Conservation (phyloP, 192 early-diverging fungal species). For the Coemansia sp. region DNA sequence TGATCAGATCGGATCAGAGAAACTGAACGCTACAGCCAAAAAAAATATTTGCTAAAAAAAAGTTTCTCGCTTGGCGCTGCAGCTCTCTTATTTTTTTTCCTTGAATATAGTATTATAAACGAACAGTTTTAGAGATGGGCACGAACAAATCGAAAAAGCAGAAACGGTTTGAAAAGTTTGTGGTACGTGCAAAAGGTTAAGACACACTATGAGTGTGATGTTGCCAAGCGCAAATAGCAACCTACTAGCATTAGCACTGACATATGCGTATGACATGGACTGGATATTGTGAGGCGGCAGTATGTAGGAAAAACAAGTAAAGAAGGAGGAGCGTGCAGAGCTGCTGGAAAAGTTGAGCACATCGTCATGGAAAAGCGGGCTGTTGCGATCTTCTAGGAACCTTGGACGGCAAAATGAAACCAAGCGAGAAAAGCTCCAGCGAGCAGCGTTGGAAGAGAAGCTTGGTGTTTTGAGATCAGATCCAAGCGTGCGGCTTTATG, state of each 20-base stretch:
- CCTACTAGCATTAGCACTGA: not conserved
- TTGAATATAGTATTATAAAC: no score
- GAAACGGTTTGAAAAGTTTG: constrained; percentile 76
- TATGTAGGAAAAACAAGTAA: constrained; percentile 69
- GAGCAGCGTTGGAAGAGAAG: constrained; percentile 66
- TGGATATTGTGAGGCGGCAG: not conserved
- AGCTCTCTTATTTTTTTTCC: not conserved
- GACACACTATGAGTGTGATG: not conserved
- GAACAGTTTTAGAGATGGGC: constrained; percentile 32
- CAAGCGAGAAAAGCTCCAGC: constrained; percentile 63
- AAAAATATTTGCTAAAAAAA: not conserved
- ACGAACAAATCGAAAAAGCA: constrained; percentile 64
- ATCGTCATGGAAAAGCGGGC: constrained; percentile 67
- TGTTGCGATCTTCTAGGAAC: constrained; percentile 68
- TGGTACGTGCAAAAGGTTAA: constrained; percentile 45
- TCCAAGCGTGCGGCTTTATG: constrained; percentile 58
- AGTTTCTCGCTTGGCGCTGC: not conserved
- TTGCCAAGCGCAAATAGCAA: not conserved
- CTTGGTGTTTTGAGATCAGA: constrained; percentile 64
- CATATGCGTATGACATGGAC: constrained; percentile 22
- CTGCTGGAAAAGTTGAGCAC: constrained; percentile 63
- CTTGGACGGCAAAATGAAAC: constrained; percentile 68
- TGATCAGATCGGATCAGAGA: not conserved
- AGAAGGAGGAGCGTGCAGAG: constrained; percentile 71
- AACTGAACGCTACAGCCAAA: not conserved